These are phyloP conservation scores for Talaromyces sp. DNA, from an alignment of 2,329 filamentous ascomycete species.

Conservation along the genomic window DNA sequence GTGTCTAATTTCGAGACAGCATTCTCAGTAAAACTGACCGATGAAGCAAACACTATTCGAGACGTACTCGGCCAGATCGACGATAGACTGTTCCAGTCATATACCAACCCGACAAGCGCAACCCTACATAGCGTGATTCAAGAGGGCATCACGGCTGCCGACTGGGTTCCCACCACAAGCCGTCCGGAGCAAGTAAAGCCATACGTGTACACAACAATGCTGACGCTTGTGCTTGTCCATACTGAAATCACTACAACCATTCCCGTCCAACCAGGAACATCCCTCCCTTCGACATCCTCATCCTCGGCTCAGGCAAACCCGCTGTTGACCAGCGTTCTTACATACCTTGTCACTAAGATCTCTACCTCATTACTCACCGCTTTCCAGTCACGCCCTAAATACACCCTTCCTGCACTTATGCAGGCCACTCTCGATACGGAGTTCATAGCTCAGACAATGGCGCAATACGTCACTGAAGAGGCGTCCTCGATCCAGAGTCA, in stretches of 20 bases:
- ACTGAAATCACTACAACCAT: slow-evolving; percentile 83
- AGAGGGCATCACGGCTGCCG: slow-evolving; percentile 65
- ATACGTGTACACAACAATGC: slow-evolving; percentile 84
- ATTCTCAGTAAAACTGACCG: slow-evolving; percentile 90
- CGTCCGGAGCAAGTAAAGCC: slow-evolving; percentile 72
- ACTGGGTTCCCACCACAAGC: slow-evolving; percentile 63
- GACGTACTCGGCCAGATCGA: slow-evolving; percentile 92
- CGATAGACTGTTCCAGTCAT: slow-evolving; percentile 83
- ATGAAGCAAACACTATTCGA: slow-evolving; percentile 86
- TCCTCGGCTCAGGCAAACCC: slow-evolving; percentile 62
- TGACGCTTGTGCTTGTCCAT: slow-evolving; percentile 85
- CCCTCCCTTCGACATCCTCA: slow-evolving; percentile 65
- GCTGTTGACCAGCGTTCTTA: slow-evolving; percentile 76
- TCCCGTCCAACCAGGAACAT: slow-evolving; percentile 63
- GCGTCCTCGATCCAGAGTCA: slow-evolving; percentile 79
- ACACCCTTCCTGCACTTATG: slow-evolving; percentile 79
- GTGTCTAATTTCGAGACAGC: slow-evolving; percentile 88
- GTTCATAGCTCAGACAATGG: slow-evolving; percentile 91
- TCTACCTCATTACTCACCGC: slow-evolving; percentile 76
- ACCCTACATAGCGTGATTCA: slow-evolving; percentile 67
- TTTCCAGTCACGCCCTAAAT: slow-evolving; percentile 66
- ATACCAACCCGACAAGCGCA: slow-evolving; percentile 73
- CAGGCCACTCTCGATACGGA: slow-evolving; percentile 97
- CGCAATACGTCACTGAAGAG: slow-evolving; percentile 79
- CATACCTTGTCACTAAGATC: slow-evolving; percentile 78